A percentile compares a stretch with the other conserved stretches of the same genome.
Conservation (phyloP, 1,284 basidiomycete genomes). For the Cerrena zonata region DNA sequence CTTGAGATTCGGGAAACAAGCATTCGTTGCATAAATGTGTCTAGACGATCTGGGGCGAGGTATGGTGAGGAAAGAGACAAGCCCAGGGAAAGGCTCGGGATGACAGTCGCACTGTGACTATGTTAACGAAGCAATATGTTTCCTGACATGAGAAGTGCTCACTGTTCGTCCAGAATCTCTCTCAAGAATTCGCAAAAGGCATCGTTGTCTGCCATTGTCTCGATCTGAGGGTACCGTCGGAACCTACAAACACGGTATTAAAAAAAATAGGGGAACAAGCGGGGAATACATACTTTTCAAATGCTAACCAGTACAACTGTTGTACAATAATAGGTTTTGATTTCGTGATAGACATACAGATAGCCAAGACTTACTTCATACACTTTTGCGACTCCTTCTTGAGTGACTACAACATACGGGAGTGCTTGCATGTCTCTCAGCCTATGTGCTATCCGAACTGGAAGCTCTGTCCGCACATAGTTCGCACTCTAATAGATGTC, state of each 20-base stretch:
- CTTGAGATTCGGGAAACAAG: constrained; percentile 84
- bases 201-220: constrained; percentile 70
- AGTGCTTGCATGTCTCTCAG: constrained; percentile 81
- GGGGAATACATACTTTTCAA: constrained; percentile 57
- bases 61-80: constrained; percentile 74
- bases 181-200: constrained; percentile 71
- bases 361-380: constrained; percentile 56
- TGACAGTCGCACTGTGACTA: constrained; percentile 57
- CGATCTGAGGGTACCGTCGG: constrained; percentile 71
- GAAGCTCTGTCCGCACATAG: constrained; percentile 83
- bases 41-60: constrained; percentile 72
- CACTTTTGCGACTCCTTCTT: constrained; percentile 78
- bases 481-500: constrained; percentile 80
- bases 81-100: constrained; percentile 72
- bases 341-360: background rate
- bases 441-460: constrained; percentile 83
- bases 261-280: constrained; percentile 12
- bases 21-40: constrained; percentile 88
- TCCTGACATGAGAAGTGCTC: no score
- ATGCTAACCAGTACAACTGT: constrained; percentile 69
- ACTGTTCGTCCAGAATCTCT: constrained; percentile 74
- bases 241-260: constrained; percentile 43
- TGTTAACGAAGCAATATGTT: constrained; percentile 6
- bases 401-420: constrained; percentile 84
- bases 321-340: background rate